These are phyloP conservation scores for Aspergillus haitiensis DNA, from an alignment of 495 filamentous ascomycete genomes.

Conservation along the genomic window DNA sequence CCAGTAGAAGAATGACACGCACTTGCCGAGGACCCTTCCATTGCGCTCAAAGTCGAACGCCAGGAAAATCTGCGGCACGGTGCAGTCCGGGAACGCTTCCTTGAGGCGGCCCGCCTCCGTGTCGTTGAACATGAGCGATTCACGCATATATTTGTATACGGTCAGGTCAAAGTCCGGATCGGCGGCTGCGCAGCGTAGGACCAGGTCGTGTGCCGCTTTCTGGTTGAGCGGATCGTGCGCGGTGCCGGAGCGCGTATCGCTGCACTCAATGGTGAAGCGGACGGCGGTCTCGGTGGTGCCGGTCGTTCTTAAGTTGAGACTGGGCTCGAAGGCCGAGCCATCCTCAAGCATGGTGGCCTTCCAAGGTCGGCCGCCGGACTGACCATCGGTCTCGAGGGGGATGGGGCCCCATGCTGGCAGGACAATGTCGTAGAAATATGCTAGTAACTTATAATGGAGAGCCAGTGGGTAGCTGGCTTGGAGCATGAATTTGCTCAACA, in stretches of 20 bases:
- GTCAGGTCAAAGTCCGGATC: conserved; percentile 4
- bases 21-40: conserved; percentile 1
- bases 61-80: conserved; percentile 1
- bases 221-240: not conserved
- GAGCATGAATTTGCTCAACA: conserved; percentile 3
- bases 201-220: conserved; percentile 6
- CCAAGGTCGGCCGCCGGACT: conserved; percentile 5
- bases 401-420: conserved; percentile 8
- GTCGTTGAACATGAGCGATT: conserved; percentile 2
- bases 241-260: conserved; percentile 3
- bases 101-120: not conserved
- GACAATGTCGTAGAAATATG: conserved; percentile 6
- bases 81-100: conserved; percentile 3
- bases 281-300: conserved; percentile 1
- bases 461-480: not conserved
- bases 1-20: not conserved
- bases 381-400: conserved; percentile 1
- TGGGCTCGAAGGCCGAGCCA: conserved; percentile 1
- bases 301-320: conserved; percentile 2
- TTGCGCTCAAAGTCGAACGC: conserved; percentile 7
- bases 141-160: conserved; percentile 1
- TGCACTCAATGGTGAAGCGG: conserved; percentile 5
- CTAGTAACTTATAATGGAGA: conserved; percentile 1
- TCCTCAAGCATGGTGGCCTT: conserved; percentile 4
- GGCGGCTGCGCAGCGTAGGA: conserved; percentile 2